These are phyloP conservation scores for Lobosporangium transversale DNA, from an alignment of 192 early-diverging fungal genomes.

Conservation along the genomic window DNA sequence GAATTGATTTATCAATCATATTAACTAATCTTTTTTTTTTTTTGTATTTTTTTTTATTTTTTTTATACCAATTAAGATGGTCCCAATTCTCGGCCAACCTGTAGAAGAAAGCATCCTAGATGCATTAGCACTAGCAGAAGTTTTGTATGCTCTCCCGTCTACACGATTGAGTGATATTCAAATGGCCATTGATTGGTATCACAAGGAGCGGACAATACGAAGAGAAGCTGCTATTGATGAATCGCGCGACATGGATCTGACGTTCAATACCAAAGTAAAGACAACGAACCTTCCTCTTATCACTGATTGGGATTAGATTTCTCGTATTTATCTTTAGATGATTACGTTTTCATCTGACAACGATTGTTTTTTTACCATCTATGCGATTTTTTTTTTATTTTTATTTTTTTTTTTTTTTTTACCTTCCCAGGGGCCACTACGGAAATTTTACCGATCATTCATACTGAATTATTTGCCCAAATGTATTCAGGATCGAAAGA, in stretches of 20 bases:
- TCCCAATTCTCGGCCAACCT: conserved; percentile 32
- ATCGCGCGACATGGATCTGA: conserved; percentile 18
- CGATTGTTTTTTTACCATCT: too few relatives aligned
- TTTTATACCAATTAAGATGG: too few relatives aligned
- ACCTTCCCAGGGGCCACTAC: conserved; percentile 4
- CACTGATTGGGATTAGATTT: too few relatives aligned
- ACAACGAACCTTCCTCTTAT: neutral
- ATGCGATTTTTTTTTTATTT: neutral
- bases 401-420: neutral
- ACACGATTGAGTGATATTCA: conserved; percentile 14
- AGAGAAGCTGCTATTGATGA: conserved; percentile 21
- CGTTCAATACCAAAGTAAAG: conserved; percentile 33
- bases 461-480: conserved; percentile 38
- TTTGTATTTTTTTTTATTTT: too few relatives aligned
- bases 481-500: conserved; percentile 17
- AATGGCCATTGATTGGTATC: conserved; percentile 19
- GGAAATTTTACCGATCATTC: conserved; percentile 19
- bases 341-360: too few relatives aligned
- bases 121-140: conserved; percentile 28
- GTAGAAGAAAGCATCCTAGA: conserved; percentile 38
- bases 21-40: too few relatives aligned
- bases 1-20: too few relatives aligned
- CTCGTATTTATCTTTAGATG: too few relatives aligned
- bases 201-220: conserved; percentile 12
- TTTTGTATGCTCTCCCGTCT: conserved; percentile 16